Percentiles rank a stretch among this genome's conserved stretches.
Conservation (phyloP, 2,329 filamentous ascomycete genomes). For the Diaporthe humulicola region DNA sequence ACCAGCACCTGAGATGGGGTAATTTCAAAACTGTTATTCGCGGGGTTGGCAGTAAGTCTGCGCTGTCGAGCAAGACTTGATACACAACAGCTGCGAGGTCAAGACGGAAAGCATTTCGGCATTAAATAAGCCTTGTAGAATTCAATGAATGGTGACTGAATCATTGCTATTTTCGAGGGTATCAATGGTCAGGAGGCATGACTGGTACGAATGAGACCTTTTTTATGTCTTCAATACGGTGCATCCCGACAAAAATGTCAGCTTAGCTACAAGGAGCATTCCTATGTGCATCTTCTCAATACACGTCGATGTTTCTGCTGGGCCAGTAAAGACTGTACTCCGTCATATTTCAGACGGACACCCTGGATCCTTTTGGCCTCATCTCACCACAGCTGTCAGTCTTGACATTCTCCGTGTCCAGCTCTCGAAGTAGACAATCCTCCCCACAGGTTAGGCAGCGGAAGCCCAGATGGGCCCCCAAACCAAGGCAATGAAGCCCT, state of each 20-base stretch:
- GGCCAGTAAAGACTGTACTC: conserved; percentile 29
- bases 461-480: no score
- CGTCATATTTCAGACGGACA: neutral
- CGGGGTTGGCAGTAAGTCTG: neutral
- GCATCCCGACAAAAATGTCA: neutral
- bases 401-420: neutral
- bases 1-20: neutral
- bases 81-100: neutral
- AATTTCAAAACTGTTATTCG: no score
- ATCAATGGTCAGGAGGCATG: neutral
- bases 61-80: accelerated
- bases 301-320: neutral
- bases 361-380: neutral
- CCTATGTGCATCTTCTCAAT: neutral
- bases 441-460: accelerated
- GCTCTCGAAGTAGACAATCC: neutral
- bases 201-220: neutral
- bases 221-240: neutral
- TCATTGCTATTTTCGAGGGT: neutral
- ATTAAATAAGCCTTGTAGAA: neutral
- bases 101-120: neutral
- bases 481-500: neutral
- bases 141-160: no score
- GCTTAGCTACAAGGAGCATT: neutral
- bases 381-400: neutral